Conservation (phyloP, 2,329 filamentous ascomycete species). For the Apiospora rasikravindrae region DNA sequence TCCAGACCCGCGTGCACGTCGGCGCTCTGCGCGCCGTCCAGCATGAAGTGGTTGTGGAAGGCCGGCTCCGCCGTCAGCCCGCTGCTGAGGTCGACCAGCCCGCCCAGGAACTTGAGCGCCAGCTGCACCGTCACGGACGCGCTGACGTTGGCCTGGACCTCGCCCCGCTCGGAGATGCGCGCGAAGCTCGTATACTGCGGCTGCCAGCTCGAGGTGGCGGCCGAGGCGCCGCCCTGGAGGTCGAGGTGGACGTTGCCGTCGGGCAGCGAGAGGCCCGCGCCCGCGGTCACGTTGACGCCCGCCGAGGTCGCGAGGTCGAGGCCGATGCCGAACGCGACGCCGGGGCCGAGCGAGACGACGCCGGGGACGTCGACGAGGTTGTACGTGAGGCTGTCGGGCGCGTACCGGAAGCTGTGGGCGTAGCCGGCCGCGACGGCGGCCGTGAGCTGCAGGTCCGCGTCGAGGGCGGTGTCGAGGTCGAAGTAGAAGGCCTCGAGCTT, state of each 20-base stretch:
- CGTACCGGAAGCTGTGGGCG: slow-evolving; percentile 41
- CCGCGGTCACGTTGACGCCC: slow-evolving; percentile 38
- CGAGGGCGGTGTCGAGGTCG: slow-evolving; percentile 47
- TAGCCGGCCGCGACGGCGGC: slow-evolving; percentile 41
- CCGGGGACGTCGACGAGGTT: slow-evolving; percentile 46
- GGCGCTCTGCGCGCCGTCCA: slow-evolving; percentile 33
- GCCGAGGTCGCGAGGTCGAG: slow-evolving; percentile 42
- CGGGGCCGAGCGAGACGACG: slow-evolving; percentile 44
- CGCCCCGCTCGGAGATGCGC: slow-evolving; percentile 40
- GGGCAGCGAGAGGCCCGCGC: slow-evolving; percentile 39
- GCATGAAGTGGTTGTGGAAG: slow-evolving; percentile 43
- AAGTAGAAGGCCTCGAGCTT: slow-evolving; percentile 45
- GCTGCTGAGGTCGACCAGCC: slow-evolving; percentile 43
- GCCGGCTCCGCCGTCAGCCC: slow-evolving; percentile 44
- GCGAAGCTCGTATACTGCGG: slow-evolving; percentile 41
- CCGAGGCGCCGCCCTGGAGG: slow-evolving; percentile 37
- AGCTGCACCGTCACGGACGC: slow-evolving; percentile 46
- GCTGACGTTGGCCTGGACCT: slow-evolving; percentile 40
- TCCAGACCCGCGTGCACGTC: slow-evolving; percentile 25
- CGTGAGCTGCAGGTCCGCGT: slow-evolving; percentile 42
- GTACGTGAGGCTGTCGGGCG: slow-evolving; percentile 43
- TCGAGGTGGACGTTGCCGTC: slow-evolving; percentile 47
- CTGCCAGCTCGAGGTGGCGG: slow-evolving; percentile 41
- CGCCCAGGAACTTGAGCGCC: slow-evolving; percentile 42
- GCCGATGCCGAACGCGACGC: slow-evolving; percentile 44